Percentiles rank a stretch among this genome's conserved stretches.
Evolutionary conservation across 306 rosid genomes (phyloP).

Genomic region (Vigna angularis): DNA sequence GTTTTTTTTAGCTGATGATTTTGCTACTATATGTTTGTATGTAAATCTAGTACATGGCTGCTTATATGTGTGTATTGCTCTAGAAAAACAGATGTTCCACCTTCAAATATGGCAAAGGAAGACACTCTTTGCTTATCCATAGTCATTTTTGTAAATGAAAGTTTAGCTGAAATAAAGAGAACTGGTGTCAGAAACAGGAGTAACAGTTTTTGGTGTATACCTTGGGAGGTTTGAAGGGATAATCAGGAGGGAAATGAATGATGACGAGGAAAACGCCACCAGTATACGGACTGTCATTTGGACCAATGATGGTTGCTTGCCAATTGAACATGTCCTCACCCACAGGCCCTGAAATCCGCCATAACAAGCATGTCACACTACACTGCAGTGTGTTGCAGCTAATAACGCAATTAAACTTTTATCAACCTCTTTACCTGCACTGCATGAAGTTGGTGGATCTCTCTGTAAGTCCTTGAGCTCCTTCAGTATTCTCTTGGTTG

Average conservation of each 20-base stretch:
- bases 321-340: conserved; percentile 94
- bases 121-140: conserved; percentile 8
- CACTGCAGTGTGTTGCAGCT: not conserved
- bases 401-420: conserved; percentile 6
- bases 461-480: conserved; percentile 95
- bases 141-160: conserved; percentile 10
- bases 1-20: not conserved
- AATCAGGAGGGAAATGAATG: conserved; percentile 94
- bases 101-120: conserved; percentile 29
- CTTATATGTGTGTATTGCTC: not conserved
- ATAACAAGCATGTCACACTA: conserved; percentile 29
- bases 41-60: not conserved
- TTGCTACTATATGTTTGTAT: not conserved
- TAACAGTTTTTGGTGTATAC: conserved; percentile 48
- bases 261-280: conserved; percentile 92
- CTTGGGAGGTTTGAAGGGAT: conserved; percentile 99
- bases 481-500: conserved; percentile 86
- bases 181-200: not conserved
- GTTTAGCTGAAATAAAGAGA: conserved; percentile 18
- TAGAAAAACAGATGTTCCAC: conserved; percentile 16
- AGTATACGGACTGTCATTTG: conserved; percentile 94
- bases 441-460: conserved; percentile 98
- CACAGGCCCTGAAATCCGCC: conserved; percentile 75
- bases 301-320: conserved; percentile 98
- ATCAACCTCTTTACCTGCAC: conserved; percentile 74